Base-by-base conservation (phyloP, 352 stramenopile genomes). In the Phytophthora brassicae region DNA sequence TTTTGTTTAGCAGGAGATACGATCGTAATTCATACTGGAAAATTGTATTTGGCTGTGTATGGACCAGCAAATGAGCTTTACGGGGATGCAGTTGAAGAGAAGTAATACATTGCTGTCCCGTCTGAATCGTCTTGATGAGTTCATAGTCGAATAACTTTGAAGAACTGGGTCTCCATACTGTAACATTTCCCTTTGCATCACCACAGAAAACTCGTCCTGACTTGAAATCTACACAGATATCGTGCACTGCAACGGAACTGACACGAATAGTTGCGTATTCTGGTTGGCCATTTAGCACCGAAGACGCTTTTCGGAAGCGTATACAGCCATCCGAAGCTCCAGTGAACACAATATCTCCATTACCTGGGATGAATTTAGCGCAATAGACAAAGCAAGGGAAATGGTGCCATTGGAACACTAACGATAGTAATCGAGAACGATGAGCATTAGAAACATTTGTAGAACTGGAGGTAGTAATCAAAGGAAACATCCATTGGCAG, bases 1-100 rank as follows among this genome's bases (percentile, higher is more conserved):
- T 84, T 45, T 88, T 91, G 70, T 90, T 86, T 8, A 92, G 65
- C 24, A 90, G 54, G 44, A 92, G 44, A 51, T 86, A 94, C 6
- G 82, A 90, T 3, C 82, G 81, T 39, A 90, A 47, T 29, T 94
- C 82, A 54, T 87, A 91, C 53, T 92, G 81, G 9, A 90, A 71
- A 28, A 94, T 60, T 7, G 61, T 56, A 31, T 82, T 86, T 3
- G 77, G 78, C 31, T 89, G 82, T 2, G 81, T 79, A 26, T 89
- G 72, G 9, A 86, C 82, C 22, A 93, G 66, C 49, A 92, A 56
- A 29, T 90, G 82, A 19, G 74, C 64, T 47, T 89, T 89, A 14
- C 81, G 70, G 41, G 82, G 82, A 50, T 92, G 82, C 13, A 90
- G 52, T 28, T 77, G 49, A 33, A 93, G 36, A n/a, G 61, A 75